phyloP scores from a whole-genome alignment of 1,284 basidiomycete species.

The Tilletia horrida region DNA sequence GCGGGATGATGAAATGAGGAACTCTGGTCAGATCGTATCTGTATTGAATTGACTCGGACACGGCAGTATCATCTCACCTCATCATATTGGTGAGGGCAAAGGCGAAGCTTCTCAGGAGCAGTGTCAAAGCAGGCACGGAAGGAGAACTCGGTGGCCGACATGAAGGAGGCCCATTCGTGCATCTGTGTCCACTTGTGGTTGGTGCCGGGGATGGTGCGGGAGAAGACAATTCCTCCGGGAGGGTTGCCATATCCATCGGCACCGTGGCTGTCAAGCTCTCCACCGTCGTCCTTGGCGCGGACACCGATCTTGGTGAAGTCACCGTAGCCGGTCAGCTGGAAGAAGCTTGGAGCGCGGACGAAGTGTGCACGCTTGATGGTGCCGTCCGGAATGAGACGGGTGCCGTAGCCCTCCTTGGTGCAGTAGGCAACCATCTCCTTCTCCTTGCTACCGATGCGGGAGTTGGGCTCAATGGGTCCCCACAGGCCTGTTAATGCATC shows the following conservation, averaged over 20 bases:
- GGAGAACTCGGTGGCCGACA: slow-evolving; percentile 48
- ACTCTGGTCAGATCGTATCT: too few species aligned
- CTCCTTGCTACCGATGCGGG: slow-evolving; percentile 54
- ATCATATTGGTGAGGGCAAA: slow-evolving; percentile 10
- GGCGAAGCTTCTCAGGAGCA: slow-evolving; percentile 18
- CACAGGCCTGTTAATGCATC: too few species aligned
- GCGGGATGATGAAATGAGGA: too few species aligned
- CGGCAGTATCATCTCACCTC: too few species aligned
- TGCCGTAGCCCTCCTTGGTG: slow-evolving; percentile 58
- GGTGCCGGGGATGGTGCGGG: slow-evolving; percentile 29
- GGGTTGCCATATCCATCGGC: slow-evolving; percentile 47
- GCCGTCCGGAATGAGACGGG: slow-evolving; percentile 72
- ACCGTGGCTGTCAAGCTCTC: slow-evolving; percentile 55
- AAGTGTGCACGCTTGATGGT: slow-evolving; percentile 71
- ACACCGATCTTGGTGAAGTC: slow-evolving; percentile 56
- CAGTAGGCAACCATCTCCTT: slow-evolving; percentile 70
- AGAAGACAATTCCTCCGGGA: slow-evolving; percentile 44
- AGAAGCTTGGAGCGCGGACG: slow-evolving; percentile 65
- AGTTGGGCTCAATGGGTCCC: slow-evolving; percentile 32
- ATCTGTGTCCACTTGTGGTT: slow-evolving; percentile 47
- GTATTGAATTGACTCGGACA: too few species aligned
- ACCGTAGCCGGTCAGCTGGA: slow-evolving; percentile 61
- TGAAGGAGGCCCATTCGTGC: slow-evolving; percentile 52
- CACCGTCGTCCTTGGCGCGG: slow-evolving; percentile 48
- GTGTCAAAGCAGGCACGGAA: slow-evolving; percentile 48